Conservation (phyloP, 2,329 filamentous ascomycete genomes). For the Pestalotiopsis sp. region DNA sequence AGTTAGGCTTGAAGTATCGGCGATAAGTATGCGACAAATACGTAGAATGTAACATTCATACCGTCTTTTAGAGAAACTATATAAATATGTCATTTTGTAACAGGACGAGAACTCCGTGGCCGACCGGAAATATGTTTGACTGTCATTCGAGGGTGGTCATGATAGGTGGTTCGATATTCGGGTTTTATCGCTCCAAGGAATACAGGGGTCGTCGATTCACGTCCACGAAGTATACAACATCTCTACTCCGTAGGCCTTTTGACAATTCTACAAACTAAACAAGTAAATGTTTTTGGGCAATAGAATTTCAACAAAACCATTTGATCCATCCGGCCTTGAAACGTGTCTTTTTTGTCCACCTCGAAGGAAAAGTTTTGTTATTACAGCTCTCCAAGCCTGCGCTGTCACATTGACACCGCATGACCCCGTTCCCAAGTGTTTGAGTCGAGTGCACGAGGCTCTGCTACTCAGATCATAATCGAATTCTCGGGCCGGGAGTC, state of each 20-base stretch:
- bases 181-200: not conserved
- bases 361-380: no score
- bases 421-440: no score
- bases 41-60: not conserved
- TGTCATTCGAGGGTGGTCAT: slow-evolving; percentile 1
- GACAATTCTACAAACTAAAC: not conserved
- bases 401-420: no score
- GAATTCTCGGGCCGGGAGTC: no score
- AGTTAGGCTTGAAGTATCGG: not conserved
- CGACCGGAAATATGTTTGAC: not conserved
- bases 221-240: not conserved
- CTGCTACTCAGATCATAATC: no score
- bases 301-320: no score
- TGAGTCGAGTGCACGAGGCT: no score
- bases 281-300: no score
- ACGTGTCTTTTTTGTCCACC: no score
- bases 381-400: no score
- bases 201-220: not conserved
- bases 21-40: not conserved
- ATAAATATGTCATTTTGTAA: not conserved
- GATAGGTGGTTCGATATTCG: slow-evolving; percentile 8
- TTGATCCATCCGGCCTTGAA: no score
- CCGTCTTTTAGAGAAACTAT: not conserved
- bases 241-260: not conserved
- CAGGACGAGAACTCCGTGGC: not conserved